Evolutionary conservation across 371 early-diverging fungal genomes (phyloP).

Genomic region (Synchytrium microbalum): DNA sequence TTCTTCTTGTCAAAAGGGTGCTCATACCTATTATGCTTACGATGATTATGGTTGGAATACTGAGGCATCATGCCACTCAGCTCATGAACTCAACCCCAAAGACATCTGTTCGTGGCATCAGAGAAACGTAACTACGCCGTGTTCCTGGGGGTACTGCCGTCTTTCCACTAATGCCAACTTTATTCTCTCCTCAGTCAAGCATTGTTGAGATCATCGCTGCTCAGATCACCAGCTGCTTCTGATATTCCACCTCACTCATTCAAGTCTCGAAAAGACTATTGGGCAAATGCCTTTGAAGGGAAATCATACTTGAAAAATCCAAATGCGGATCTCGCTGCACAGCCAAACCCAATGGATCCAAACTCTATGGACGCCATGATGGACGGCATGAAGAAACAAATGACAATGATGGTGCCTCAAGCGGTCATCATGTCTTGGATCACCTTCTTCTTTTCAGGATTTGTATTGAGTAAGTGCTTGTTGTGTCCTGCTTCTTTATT

Average conservation of each 20-base stretch:
- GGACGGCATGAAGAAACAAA: conserved; percentile 94
- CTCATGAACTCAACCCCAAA: conserved; percentile 73
- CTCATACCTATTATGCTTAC: conserved; percentile 92
- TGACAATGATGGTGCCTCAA: conserved; percentile 93
- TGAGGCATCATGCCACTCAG: conserved; percentile 84
- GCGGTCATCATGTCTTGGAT: conserved; percentile 97
- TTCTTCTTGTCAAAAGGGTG: conserved; percentile 90
- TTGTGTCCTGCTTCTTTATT: background rate
- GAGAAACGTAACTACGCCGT: conserved; percentile 54
- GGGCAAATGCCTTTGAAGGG: conserved; percentile 69
- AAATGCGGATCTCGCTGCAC: conserved; percentile 39
- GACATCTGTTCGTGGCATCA: conserved; percentile 53
- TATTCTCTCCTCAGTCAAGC: conserved; percentile 36
- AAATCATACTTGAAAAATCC: conserved; percentile 77
- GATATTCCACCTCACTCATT: conserved; percentile 69
- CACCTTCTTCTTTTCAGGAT: conserved; percentile 95
- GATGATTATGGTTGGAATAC: conserved; percentile 91
- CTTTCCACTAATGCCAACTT: conserved; percentile 2
- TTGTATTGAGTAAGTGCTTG: conserved; percentile 71
- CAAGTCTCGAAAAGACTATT: conserved; percentile 53
- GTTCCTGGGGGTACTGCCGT: background rate
- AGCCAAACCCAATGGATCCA: conserved; percentile 84
- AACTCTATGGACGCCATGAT: conserved; percentile 84
- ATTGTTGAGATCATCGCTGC: conserved; percentile 59
- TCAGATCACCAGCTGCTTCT: conserved; percentile 54